These are phyloP conservation scores for Trichosporon coremiiforme DNA, from an alignment of 1,284 basidiomycete species.

Conservation along the genomic window DNA sequence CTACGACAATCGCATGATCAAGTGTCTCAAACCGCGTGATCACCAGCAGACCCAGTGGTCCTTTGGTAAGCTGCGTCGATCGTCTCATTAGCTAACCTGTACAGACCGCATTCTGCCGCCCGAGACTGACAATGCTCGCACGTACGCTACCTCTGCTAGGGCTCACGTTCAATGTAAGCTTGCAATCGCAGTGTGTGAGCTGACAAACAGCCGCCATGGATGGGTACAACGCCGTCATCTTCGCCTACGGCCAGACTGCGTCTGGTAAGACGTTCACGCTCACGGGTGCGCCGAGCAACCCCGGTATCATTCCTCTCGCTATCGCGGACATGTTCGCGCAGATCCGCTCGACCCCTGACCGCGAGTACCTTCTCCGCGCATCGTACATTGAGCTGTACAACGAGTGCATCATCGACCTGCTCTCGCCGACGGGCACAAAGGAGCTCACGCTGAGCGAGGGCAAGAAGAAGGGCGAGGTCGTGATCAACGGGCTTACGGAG, in stretches of 20 bases:
- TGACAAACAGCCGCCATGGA: constrained; percentile 76
- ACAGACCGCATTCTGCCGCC: constrained; percentile 48
- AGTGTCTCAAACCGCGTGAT: constrained; percentile 45
- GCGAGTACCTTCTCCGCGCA: constrained; percentile 90
- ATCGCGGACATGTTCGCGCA: constrained; percentile 64
- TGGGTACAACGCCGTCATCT: constrained; percentile 92
- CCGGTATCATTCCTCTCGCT: constrained; percentile 90
- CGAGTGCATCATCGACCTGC: constrained; percentile 75
- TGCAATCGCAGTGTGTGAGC: not conserved
- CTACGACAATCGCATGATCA: constrained; percentile 48
- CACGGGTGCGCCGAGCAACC: constrained; percentile 75
- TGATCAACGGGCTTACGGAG: constrained; percentile 56
- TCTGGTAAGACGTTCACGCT: constrained; percentile 92
- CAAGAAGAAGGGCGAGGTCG: constrained; percentile 55
- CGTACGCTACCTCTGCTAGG: constrained; percentile 80
- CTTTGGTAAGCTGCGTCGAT: constrained; percentile 56
- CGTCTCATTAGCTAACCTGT: constrained; percentile 58
- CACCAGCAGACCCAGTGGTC: constrained; percentile 54
- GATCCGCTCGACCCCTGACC: constrained; percentile 56
- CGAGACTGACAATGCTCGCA: constrained; percentile 74
- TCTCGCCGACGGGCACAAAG: constrained; percentile 42
- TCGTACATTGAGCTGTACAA: constrained; percentile 98
- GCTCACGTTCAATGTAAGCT: constrained; percentile 70
- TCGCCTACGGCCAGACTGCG: constrained; percentile 74
- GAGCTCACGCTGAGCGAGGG: constrained; percentile 53